Base-by-base conservation (phyloP, 768 basidiomycete species). In the Galerina sulciceps region DNA sequence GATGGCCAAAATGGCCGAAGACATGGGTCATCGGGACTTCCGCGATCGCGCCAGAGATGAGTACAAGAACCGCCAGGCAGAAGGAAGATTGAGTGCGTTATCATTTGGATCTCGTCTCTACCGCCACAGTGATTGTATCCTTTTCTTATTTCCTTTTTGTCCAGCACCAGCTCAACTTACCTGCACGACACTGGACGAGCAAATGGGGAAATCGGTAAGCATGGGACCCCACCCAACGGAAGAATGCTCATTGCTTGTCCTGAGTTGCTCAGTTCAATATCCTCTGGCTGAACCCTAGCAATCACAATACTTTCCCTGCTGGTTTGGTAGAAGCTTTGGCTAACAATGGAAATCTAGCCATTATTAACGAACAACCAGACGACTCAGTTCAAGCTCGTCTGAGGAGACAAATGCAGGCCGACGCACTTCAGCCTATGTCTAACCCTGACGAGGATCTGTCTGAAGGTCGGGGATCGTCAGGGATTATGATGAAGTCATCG, bases 21-120 rank as follows among this genome's bases (percentile, higher is more conserved):
- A 78, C 10, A 75, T 78, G 53, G 75, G 74, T 17, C 83, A 86
- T 45, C 78, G 79, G 38, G 81, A 79, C 55, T 95, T 87, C 71
- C 84, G 92, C 44, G 86, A 89, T 65, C 84, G 91, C 44, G 80
- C 87, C 3, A 80, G 86, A 57, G 81, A 83, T 57, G 91, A 90
- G 59, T 94, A 90, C 67, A 87, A 90, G 67, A 89, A 90, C 57
- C 80, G 86, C 51, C 85, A 86, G 4, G 91, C 90, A 15, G 88
- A 90, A 66, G 85, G 83, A 6, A 81, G 86, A 65, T 81, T 95
- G 41, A 77, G 78, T 71, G 60, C n/a, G 76, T n/a, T 73, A 40
- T 38, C 34, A 56, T 54, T 40, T 50, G 45, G 46, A 55, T 57
- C 17, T 47, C 44, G 55, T 60, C 36, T 60, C 59, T 53, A 37